Evolutionary conservation across 2,329 filamentous ascomycete species (phyloP).

Genomic region (Colletotrichum tropicale): DNA sequence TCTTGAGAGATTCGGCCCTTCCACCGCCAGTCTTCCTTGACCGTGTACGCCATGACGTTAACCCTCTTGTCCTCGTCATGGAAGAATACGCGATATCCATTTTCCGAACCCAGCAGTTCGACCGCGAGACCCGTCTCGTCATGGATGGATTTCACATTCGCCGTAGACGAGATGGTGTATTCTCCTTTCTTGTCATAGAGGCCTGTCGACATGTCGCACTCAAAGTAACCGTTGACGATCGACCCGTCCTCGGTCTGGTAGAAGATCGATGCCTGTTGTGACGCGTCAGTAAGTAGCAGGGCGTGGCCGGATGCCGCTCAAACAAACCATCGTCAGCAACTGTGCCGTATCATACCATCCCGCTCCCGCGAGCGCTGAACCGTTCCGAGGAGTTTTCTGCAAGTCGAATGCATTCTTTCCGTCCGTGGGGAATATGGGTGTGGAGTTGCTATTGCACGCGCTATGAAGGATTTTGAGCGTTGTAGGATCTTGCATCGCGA

Average conservation of each 20-base stretch:
- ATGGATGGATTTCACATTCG: slow-evolving; percentile 27
- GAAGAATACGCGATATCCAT: slow-evolving; percentile 42
- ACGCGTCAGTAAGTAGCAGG: neutral
- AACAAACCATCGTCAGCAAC: slow-evolving; percentile 34
- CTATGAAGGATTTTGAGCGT: slow-evolving; percentile 39
- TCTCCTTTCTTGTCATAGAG: slow-evolving; percentile 32
- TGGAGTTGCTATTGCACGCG: slow-evolving; percentile 32
- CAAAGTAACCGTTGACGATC: slow-evolving; percentile 24
- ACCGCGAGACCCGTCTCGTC: slow-evolving; percentile 32
- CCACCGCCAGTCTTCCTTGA: slow-evolving; percentile 30
- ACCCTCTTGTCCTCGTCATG: slow-evolving; percentile 35
- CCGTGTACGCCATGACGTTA: slow-evolving; percentile 35
- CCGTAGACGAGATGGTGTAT: slow-evolving; percentile 31
- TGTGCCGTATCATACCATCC: slow-evolving; percentile 36
- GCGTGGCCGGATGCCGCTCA: neutral
- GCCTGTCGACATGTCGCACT: slow-evolving; percentile 39
- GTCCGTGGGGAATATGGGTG: slow-evolving; percentile 37
- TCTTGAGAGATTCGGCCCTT: slow-evolving; percentile 36
- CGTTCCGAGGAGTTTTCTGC: slow-evolving; percentile 30
- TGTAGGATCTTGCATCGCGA: slow-evolving; percentile 39
- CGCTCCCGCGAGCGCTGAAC: slow-evolving; percentile 35
- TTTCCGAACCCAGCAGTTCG: slow-evolving; percentile 32
- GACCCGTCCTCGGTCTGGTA: slow-evolving; percentile 6
- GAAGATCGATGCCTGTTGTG: slow-evolving; percentile 10
- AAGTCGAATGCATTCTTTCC: slow-evolving; percentile 31